Evolutionary conservation across 345 rosid genomes (phyloP).

Genomic region (Ceriops zippeliana): DNA sequence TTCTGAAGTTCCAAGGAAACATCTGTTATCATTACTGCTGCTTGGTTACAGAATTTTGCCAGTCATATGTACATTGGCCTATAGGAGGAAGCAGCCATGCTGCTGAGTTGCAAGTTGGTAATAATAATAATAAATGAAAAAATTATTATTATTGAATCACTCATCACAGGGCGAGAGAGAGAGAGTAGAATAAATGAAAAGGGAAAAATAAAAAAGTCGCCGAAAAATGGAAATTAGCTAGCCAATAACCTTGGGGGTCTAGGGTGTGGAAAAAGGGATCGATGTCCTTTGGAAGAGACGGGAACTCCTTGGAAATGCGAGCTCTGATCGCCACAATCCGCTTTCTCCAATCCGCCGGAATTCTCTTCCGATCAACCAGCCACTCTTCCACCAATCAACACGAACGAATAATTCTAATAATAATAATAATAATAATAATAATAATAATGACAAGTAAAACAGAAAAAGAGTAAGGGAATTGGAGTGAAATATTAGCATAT

Average conservation of each 20-base stretch:
- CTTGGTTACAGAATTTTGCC: too few relatives aligned
- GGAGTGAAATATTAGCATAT: background rate
- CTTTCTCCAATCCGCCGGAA: constrained; percentile 91
- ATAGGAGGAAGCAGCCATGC: too few relatives aligned
- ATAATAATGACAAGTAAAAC: background rate
- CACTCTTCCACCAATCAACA: constrained; percentile 51
- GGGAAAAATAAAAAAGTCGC: too few relatives aligned
- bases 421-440: background rate
- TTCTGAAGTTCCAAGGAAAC: too few relatives aligned
- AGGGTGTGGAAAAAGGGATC: constrained; percentile 79
- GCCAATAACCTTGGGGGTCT: constrained; percentile 60
- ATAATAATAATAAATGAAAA: too few relatives aligned
- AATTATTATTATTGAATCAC: too few relatives aligned
- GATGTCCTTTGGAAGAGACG: constrained; percentile 66
- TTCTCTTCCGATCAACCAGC: constrained; percentile 94
- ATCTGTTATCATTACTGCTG: too few relatives aligned
- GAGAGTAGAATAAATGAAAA: too few relatives aligned
- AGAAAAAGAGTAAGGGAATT: background rate
- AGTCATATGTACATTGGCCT: too few relatives aligned
- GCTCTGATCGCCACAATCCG: constrained; percentile 63
- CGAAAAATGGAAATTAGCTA: too few relatives aligned
- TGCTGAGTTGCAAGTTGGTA: too few relatives aligned
- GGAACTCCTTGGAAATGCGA: constrained; percentile 66
- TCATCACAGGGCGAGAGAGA: too few relatives aligned
- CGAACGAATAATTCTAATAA: background rate